phyloP scores from a whole-genome alignment of 345 rosid genomes.

The Eucalyptus tenuipes region DNA sequence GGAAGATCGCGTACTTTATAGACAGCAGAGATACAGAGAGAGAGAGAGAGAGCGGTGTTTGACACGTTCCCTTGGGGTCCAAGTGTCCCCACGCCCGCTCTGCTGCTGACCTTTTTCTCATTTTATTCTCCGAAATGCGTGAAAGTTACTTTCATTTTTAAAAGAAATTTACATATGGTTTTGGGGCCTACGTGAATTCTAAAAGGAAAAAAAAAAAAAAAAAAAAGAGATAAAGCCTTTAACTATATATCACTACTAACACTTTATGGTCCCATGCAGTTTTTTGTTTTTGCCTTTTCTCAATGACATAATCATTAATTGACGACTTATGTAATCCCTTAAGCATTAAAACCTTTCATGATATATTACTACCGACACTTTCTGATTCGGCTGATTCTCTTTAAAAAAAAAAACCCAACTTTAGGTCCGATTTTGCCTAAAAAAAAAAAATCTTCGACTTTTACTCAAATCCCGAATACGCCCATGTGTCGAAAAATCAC shows the following conservation, averaged over 20 bases:
- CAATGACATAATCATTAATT: neutral
- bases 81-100: neutral
- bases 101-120: neutral
- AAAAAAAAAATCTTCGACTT: too few relatives aligned
- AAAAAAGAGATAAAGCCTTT: neutral
- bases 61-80: neutral
- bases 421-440: neutral
- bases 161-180: neutral
- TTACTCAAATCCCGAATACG: neutral
- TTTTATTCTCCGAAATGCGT: neutral
- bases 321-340: neutral
- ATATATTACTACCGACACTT: neutral
- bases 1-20: neutral
- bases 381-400: neutral
- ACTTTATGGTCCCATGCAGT: neutral
- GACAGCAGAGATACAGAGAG: neutral
- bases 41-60: neutral
- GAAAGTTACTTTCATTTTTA: neutral
- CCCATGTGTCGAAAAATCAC: neutral
- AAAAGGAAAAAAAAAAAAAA: neutral
- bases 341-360: neutral
- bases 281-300: neutral
- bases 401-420: too few relatives aligned
- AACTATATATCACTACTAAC: neutral
- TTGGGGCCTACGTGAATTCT: neutral